Base-by-base conservation (phyloP, 2,329 filamentous ascomycete genomes). In the Aspergillus ochraceus region DNA sequence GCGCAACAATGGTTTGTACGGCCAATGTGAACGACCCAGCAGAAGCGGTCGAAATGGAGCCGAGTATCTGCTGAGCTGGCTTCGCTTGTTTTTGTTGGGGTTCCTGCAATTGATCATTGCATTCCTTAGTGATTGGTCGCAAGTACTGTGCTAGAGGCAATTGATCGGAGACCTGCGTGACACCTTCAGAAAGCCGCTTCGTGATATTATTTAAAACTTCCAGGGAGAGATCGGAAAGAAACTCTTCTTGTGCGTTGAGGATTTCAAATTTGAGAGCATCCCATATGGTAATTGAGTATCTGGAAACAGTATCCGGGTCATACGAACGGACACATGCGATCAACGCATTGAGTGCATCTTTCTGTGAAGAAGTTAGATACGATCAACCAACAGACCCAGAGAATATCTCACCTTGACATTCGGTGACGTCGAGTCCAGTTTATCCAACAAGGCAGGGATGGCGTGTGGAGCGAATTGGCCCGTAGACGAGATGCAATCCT, bases 191-290 rank as follows among this genome's bases (percentile, higher is more conserved):
- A 8, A 90, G 75, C 22, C 83, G 80, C 55, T 76, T 76, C 17
- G 85, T 82, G 58, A 89, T 85, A 20, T 79, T 76, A 56, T 81
- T 79, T 9, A 89, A 72, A 2, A 81, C 82, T 22, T 79, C 74
- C 17, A 89, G 72, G 6, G 87, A 84, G 66, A 85, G 83, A 52
- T 86, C 79, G 0, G 86, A 85, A 9, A 90, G 74, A 54, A 88
- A 84, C 57, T 89, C 86, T 66, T 90, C 87, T 70, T 88, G 85
- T 0, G 85, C 83, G 64, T 87, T 88, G 14, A 90, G 77, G 11
- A 90, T 83, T 67, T 90, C 87, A 65, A 88, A 90, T 70, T 89
- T 90, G 54, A 90, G 71, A 9, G 86, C 82, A 65, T 89, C 86
- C 87, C 87, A 90, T 2, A 90, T 77, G 0, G 84, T 87, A 52